A percentile compares a stretch with the other conserved stretches of the same genome.
Conservation (phyloP, 176 grass and related monocot genomes). For the Rhipidocladum racemiflorum region DNA sequence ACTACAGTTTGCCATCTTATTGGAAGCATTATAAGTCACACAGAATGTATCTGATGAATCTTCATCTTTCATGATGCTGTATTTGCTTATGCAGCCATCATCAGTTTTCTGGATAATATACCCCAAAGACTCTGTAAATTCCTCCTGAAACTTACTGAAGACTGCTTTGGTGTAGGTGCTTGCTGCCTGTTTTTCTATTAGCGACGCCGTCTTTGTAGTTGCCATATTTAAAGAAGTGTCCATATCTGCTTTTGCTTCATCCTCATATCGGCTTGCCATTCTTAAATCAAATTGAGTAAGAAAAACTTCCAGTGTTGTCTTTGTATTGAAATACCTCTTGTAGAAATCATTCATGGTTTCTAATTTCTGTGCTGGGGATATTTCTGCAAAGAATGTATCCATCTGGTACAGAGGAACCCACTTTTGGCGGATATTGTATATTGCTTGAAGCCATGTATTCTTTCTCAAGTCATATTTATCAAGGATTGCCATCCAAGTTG, state of each 20-base stretch:
- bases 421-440: slow-evolving; percentile 79
- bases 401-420: slow-evolving; percentile 82
- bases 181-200: slow-evolving; percentile 94
- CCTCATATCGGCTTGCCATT: slow-evolving; percentile 54
- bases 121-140: slow-evolving; percentile 85
- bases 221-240: slow-evolving; percentile 46
- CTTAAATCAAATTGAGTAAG: slow-evolving; percentile 67
- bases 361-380: slow-evolving; percentile 55
- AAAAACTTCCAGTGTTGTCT: slow-evolving; percentile 73
- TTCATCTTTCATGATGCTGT: slow-evolving; percentile 72
- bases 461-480: slow-evolving; percentile 81
- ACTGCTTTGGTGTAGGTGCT: slow-evolving; percentile 70
- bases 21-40: slow-evolving; percentile 71
- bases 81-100: slow-evolving; percentile 62
- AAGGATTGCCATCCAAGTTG: slow-evolving; percentile 65
- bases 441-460: slow-evolving; percentile 82
- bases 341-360: slow-evolving; percentile 88
- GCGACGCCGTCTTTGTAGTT: slow-evolving; percentile 66
- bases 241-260: slow-evolving; percentile 66
- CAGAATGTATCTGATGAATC: slow-evolving; percentile 66
- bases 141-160: slow-evolving; percentile 86
- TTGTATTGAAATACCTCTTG: slow-evolving; percentile 78
- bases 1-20: slow-evolving; percentile 72
- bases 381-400: slow-evolving; percentile 81
- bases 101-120: slow-evolving; percentile 71